Evolutionary conservation across 2,329 filamentous ascomycete genomes (phyloP).

Genomic region (Sclerotinia nivalis): DNA sequence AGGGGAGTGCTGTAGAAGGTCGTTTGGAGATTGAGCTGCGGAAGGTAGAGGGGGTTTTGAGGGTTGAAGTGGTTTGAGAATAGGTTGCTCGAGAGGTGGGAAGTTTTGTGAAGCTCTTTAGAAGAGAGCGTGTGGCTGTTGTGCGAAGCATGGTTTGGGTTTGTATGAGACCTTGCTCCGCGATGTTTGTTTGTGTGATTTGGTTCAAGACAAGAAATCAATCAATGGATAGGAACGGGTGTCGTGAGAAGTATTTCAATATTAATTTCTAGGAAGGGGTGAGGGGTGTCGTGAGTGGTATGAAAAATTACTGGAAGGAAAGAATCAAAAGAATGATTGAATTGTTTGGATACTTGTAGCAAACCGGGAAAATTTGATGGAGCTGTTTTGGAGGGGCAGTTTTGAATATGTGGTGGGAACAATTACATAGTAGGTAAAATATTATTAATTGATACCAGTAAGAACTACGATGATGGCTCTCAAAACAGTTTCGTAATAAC

Average conservation of each 20-base stretch:
- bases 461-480: no score
- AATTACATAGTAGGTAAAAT: background rate
- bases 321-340: background rate
- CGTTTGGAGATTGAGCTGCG: constrained; percentile 34
- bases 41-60: constrained; percentile 29
- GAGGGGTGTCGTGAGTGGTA: background rate
- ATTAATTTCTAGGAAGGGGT: background rate
- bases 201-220: constrained; percentile 20
- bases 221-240: constrained; percentile 8
- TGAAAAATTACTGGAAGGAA: background rate
- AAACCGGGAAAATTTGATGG: constrained; percentile 10
- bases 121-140: constrained; percentile 37
- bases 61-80: constrained; percentile 34
- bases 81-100: constrained; percentile 33
- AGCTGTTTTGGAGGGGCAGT: background rate
- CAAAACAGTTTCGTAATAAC: background rate
- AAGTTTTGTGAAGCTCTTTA: constrained; percentile 36
- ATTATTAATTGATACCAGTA: no score
- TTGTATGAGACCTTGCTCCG: constrained; percentile 33
- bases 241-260: constrained; percentile 22
- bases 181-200: constrained; percentile 24
- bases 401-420: background rate
- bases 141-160: constrained; percentile 39
- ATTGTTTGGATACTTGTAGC: background rate
- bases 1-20: constrained; percentile 30